Evolutionary conservation across 306 rosid genomes (phyloP).

Genomic region (Vigna angularis): DNA sequence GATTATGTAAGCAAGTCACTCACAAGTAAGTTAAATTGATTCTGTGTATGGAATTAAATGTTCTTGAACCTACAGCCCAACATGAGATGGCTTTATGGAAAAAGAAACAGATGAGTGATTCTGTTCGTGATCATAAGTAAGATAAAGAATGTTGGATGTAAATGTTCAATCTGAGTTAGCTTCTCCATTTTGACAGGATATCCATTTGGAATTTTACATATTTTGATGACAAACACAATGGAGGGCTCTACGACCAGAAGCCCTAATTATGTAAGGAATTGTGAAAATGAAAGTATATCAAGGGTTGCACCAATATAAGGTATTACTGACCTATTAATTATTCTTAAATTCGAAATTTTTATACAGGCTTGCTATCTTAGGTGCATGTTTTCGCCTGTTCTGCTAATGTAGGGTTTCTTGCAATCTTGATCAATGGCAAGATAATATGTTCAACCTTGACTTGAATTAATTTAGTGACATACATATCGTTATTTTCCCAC

Average conservation of each 20-base stretch:
- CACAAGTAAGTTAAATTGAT: constrained; percentile 21
- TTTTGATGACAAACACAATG: constrained; percentile 1
- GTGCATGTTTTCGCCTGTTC: not conserved
- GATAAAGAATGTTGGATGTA: constrained; percentile 12
- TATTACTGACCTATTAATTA: not conserved
- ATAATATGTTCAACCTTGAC: not conserved
- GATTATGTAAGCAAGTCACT: not conserved
- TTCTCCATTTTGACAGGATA: constrained; percentile 19
- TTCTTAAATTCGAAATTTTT: not conserved
- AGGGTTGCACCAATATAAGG: not conserved
- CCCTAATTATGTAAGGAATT: constrained; percentile 6
- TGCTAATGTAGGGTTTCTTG: constrained; percentile 36
- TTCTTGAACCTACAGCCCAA: not conserved
- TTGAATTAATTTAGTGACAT: not conserved
- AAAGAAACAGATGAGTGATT: constrained; percentile 5
- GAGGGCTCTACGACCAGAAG: not conserved
- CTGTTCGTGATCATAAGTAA: constrained; percentile 15
- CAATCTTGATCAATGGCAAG: constrained; percentile 2
- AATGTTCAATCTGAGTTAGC: constrained; percentile 19
- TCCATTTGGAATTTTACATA: not conserved
- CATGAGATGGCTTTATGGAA: constrained; percentile 1
- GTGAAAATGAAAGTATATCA: not conserved
- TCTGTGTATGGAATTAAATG: not conserved
- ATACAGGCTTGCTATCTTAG: not conserved
- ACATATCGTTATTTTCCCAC: not conserved